Conservation (phyloP, 2,329 filamentous ascomycete genomes). For the Cytospora chrysosperma region DNA sequence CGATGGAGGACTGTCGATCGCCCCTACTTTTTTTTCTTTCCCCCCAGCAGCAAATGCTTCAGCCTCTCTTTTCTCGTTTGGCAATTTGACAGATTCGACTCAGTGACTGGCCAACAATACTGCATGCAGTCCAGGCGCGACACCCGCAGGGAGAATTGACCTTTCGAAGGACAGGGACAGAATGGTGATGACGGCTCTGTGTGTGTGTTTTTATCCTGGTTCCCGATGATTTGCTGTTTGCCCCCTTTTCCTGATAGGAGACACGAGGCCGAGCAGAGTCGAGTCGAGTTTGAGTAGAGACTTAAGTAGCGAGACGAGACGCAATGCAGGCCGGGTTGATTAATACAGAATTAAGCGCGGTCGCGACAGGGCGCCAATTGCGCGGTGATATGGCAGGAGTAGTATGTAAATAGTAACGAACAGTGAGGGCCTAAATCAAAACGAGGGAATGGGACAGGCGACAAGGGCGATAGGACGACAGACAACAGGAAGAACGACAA, state of each 20-base stretch:
- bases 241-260: background rate
- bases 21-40: conserved; percentile 16
- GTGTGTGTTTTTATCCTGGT: background rate
- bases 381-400: background rate
- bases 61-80: background rate
- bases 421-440: background rate
- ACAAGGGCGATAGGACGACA: background rate
- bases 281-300: background rate
- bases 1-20: conserved; percentile 15
- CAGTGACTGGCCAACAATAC: conserved; percentile 12
- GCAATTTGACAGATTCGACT: conserved; percentile 1
- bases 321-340: background rate
- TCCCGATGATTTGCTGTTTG: conserved; percentile 19
- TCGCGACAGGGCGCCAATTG: background rate
- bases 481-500: background rate
- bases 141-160: conserved; percentile 16
- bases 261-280: too few relatives aligned
- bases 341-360: conserved; percentile 13
- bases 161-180: background rate
- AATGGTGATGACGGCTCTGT: background rate
- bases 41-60: background rate
- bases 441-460: background rate
- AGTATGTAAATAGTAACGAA: background rate
- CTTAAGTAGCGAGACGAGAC: background rate
- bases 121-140: conserved; percentile 22